phyloP scores from a whole-genome alignment of 2,329 filamentous ascomycete species.

The Trichoderma pleuroti region DNA sequence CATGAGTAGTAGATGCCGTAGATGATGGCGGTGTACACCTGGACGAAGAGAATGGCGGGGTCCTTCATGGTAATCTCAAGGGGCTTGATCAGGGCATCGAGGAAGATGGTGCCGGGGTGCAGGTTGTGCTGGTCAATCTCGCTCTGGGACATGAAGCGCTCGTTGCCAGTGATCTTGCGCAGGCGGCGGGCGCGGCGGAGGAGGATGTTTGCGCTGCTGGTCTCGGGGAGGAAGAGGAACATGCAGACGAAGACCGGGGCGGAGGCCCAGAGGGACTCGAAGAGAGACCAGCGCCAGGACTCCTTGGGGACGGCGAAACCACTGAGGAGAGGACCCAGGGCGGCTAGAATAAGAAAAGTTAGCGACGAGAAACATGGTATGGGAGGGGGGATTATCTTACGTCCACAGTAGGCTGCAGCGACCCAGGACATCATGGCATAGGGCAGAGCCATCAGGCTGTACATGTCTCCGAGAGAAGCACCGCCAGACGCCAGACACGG shows the following conservation, averaged over 20 bases:
- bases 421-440: slow-evolving; percentile 61
- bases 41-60: slow-evolving; percentile 59
- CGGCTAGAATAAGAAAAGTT: slow-evolving; percentile 34
- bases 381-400: slow-evolving; percentile 26
- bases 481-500: slow-evolving; percentile 61
- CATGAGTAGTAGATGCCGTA: slow-evolving; percentile 61
- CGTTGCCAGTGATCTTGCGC: slow-evolving; percentile 56
- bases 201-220: slow-evolving; percentile 56
- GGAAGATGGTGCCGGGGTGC: slow-evolving; percentile 43
- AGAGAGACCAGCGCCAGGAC: slow-evolving; percentile 62
- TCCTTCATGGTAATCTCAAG: slow-evolving; percentile 58
- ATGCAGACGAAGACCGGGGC: slow-evolving; percentile 58
- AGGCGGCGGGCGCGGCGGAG: slow-evolving; percentile 59
- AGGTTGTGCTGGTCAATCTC: slow-evolving; percentile 61
- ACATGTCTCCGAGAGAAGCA: slow-evolving; percentile 52
- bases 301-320: slow-evolving; percentile 57
- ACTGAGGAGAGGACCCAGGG: slow-evolving; percentile 58
- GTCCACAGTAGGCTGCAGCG: slow-evolving; percentile 47
- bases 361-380: neutral
- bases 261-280: slow-evolving; percentile 61
- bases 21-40: slow-evolving; percentile 58
- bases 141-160: slow-evolving; percentile 55
- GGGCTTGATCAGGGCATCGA: slow-evolving; percentile 59
- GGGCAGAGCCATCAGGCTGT: slow-evolving; percentile 52
- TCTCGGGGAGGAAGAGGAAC: slow-evolving; percentile 63